Base-by-base conservation (phyloP, 1,284 basidiomycete genomes). In the Inonotus hispidus region DNA sequence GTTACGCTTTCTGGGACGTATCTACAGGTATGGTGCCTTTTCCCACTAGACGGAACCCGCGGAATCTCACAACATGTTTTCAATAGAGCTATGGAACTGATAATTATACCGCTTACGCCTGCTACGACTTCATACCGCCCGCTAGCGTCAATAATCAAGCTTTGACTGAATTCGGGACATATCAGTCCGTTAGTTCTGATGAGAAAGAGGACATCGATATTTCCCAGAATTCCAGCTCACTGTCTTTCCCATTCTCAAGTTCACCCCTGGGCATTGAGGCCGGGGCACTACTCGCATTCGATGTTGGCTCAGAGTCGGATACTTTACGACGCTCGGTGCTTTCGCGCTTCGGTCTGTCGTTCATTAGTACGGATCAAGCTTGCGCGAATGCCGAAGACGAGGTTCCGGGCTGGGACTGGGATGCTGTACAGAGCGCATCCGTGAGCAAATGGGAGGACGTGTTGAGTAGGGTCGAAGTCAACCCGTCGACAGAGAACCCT, bases 311-410 rank as follows among this genome's bases (percentile, higher is more conserved):
- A 19, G 32, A 47, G 5, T 23, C 53, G 10, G 19, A 52, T 13
- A 25, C 10, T 1, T 16, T 37, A 3, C 71, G 72, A 19, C 63
- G 71, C 0, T 66, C 66, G 16, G 71, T 79, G 7, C 68, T 75
- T 2, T 74, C 75, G 11, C 73, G 79, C 5, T 79, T 79, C 58
- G 79, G 79, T 27, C 71, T 81, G 11, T 80, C 79, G 2, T 77
- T 79, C 68, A 74, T 74, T 49, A 74, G 70, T 65, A 50, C 75
- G 4, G 72, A 71, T 4, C 73, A 77, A 61, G 79, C 79, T 5
- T 82, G 79, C 62, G 52, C 68, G 5, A 81, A 82, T 65, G 79
- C 79, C 0, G 77, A 80, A 58, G 68, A 66, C 45, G 80, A 82
- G 64, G 69, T 81, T 1, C 75, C 78, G 1, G 68, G 69, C 27